Percentiles rank a stretch among this genome's conserved stretches.
These are phyloP conservation scores for Neurospora sp. DNA, from an alignment of 495 filamentous ascomycete genomes.

Conservation along the genomic window DNA sequence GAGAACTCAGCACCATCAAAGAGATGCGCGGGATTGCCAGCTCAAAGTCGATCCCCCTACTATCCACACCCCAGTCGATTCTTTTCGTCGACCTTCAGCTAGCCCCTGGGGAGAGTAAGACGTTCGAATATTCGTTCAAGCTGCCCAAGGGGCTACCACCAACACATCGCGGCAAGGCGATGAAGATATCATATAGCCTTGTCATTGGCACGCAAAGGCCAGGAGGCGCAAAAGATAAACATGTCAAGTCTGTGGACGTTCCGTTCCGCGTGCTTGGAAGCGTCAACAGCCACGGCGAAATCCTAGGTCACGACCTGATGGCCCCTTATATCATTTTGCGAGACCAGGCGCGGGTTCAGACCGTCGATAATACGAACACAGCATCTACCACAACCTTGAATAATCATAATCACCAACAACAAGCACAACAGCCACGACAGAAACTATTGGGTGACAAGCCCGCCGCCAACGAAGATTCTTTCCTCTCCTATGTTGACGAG, in stretches of 20 bases:
- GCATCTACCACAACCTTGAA: not conserved
- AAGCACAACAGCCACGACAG: conserved; percentile 2
- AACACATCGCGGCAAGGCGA: conserved; percentile 82
- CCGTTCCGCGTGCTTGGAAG: conserved; percentile 92
- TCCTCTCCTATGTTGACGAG: conserved; percentile 69
- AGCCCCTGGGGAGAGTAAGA: conserved; percentile 78
- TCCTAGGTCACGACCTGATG: conserved; percentile 77
- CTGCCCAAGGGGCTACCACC: conserved; percentile 82
- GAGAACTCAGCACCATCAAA: conserved; percentile 82
- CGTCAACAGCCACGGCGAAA: conserved; percentile 60
- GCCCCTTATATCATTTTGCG: conserved; percentile 83
- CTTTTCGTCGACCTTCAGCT: conserved; percentile 89
- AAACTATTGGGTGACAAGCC: conserved; percentile 7
- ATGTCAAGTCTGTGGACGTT: conserved; percentile 83
- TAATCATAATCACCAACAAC: conserved; percentile 4
- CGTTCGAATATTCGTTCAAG: conserved; percentile 75
- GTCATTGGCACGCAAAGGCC: conserved; percentile 87
- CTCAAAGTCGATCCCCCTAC: conserved; percentile 72
- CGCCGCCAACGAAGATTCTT: conserved; percentile 44
- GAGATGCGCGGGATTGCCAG: conserved; percentile 80
- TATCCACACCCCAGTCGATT: conserved; percentile 94
- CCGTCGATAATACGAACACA: conserved; percentile 27
- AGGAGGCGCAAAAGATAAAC: conserved; percentile 63
- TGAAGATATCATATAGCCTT: conserved; percentile 86
- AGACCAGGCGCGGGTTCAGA: conserved; percentile 62